These are phyloP conservation scores for Exophiala bonariae DNA, from an alignment of 2,329 filamentous ascomycete genomes.

Conservation along the genomic window DNA sequence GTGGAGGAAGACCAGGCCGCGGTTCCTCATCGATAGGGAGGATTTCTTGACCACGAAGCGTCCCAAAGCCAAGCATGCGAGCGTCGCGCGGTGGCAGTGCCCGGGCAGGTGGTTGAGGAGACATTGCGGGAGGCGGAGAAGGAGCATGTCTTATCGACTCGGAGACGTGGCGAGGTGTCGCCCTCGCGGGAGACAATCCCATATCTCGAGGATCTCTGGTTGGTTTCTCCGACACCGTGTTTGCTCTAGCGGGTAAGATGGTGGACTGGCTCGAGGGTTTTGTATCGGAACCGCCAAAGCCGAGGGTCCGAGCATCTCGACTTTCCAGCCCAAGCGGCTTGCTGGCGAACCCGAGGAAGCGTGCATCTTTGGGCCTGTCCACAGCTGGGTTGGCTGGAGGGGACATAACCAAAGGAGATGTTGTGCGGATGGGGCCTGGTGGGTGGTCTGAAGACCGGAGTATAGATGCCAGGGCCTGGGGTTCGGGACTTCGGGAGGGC, in stretches of 20 bases:
- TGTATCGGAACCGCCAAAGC: conserved; percentile 15
- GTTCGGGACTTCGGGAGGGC: conserved; percentile 26
- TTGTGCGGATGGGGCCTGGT: not conserved
- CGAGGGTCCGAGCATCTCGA: conserved; percentile 19
- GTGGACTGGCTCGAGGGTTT: conserved; percentile 11
- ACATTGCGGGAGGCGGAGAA: conserved; percentile 26
- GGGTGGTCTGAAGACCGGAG: not conserved
- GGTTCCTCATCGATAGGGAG: conserved; percentile 16
- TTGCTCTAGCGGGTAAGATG: conserved; percentile 18
- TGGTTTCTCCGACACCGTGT: conserved; percentile 21
- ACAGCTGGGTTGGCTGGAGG: not conserved
- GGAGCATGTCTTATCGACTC: conserved; percentile 19
- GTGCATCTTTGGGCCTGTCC: conserved; percentile 22
- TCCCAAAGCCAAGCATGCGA: conserved; percentile 23
- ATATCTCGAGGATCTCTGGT: conserved; percentile 33
- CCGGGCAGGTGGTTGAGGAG: conserved; percentile 10
- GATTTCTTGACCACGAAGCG: conserved; percentile 4
- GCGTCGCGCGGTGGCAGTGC: conserved; percentile 20
- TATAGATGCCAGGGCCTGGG: not conserved
- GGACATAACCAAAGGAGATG: not conserved
- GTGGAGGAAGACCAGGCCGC: conserved; percentile 53
- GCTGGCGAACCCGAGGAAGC: conserved; percentile 22
- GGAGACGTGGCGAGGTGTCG: conserved; percentile 39
- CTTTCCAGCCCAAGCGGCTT: conserved; percentile 6
- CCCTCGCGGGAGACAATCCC: conserved; percentile 43